Evolutionary conservation across 2,329 filamentous ascomycete species (phyloP), one percentile per base, ranked within the genome.

Genomic region (Penicillium sp.): DNA sequence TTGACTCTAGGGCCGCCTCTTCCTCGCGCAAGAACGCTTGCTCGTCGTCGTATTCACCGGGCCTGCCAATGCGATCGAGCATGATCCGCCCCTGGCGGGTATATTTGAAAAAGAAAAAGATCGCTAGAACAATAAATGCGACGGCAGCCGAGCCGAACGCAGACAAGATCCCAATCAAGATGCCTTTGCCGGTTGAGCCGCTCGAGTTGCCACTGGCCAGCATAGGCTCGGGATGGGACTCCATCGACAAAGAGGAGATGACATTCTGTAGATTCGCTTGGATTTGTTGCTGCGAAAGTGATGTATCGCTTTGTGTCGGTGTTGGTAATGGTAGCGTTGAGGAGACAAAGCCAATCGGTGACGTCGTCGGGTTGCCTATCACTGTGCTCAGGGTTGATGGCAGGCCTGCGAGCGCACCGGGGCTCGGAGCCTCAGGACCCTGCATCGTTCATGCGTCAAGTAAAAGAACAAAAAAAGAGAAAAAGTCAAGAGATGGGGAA

Each of bases 11-110:
- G 51, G 93, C 93, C 70, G 96, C 89, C 32, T 88, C 89, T 80
- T 98, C 93, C 69, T 97, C 93, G 64, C 87, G 83, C 57, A 84
- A 79, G 73, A 95, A 96, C 10, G 88, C 87, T 72, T 97, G 91
- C 69, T 97, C 93, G 72, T 98, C 93, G 67, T 98, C 93, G 69
- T 89, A 98, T 72, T 97, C 93, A 61, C 93, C 93, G 0, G 93
- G 93, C 53, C 91, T 80, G 40, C 89, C 89, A 68, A 98, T 85
- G 57, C 91, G 84, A 73, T 98, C 93, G 59, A 98, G 80, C 56
- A 97, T 81, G 64, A 98, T 96, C 60, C 91, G 82, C 38, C 91
- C 91, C 44, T 85, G 85, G 48, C 78, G 81, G 33, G 91, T 96
- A 69, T 94, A 94, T 72, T 87, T 82, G 71, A 97, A 93, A 74